A percentile compares a stretch with the other conserved stretches of the same genome.
Evolutionary conservation across 805 yeast genomes (phyloP).

Genomic region (Yamadazyma olivae): DNA sequence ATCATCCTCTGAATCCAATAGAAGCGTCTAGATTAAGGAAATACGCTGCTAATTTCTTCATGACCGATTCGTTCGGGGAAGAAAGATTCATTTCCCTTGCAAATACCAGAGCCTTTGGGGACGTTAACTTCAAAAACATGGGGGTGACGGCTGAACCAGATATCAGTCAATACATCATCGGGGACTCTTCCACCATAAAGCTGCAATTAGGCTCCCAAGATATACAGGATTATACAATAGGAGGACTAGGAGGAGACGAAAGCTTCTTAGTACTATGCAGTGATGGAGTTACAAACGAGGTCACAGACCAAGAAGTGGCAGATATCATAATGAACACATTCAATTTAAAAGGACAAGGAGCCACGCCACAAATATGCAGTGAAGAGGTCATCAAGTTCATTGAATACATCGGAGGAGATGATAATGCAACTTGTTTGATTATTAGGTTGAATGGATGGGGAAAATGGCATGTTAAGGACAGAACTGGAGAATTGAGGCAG

Average conservation of each 20-base stretch:
- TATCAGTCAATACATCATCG: constrained; percentile 63
- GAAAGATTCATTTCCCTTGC: constrained; percentile 80
- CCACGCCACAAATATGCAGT: constrained; percentile 84
- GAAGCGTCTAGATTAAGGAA: constrained; percentile 72
- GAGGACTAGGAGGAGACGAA: constrained; percentile 76
- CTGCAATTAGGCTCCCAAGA: constrained; percentile 36
- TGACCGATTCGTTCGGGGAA: constrained; percentile 92
- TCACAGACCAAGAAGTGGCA: constrained; percentile 87
- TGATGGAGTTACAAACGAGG: constrained; percentile 82
- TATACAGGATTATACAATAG: constrained; percentile 32
- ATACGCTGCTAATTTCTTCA: constrained; percentile 57
- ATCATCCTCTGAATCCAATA: constrained; percentile 81
- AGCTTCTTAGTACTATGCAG: constrained; percentile 77
- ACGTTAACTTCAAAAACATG: constrained; percentile 68
- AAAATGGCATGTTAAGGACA: constrained; percentile 78
- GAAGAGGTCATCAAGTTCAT: constrained; percentile 81
- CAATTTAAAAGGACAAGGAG: constrained; percentile 63
- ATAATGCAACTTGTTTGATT: constrained; percentile 91
- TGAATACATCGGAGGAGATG: constrained; percentile 86
- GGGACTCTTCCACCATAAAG: constrained; percentile 42
- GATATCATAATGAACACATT: constrained; percentile 76
- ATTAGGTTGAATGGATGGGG: constrained; percentile 90
- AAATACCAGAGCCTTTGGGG: constrained; percentile 94
- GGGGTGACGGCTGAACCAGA: constrained; percentile 96
- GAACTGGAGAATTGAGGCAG: constrained; percentile 81